Base-by-base conservation (phyloP, 176 grass and related monocot genomes). In the Carex littledalei region DNA sequence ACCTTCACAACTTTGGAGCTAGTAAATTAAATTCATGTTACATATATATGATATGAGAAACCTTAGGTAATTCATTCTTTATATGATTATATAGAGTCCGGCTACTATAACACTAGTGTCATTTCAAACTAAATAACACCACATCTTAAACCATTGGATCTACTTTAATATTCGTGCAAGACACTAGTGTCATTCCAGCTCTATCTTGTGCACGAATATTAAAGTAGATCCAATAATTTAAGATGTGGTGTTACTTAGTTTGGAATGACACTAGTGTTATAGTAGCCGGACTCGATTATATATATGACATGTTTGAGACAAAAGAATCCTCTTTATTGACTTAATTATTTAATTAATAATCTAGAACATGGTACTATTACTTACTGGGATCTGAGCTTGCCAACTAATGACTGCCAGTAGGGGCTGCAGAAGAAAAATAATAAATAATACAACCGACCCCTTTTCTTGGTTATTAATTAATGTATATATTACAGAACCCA, bases 391-490 rank as follows among this genome's bases (percentile, higher is more conserved):
- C 17, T 10, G 55, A 81, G 54, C 78, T 18, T 64, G 80, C 61
- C 80, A 82, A 82, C 61, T 82, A 82, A 82, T 82, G 35, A 82
- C 80, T 66, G 79, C 39, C 58, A 32, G 80, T 41, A 53, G 37
- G 37, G 1, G 45, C 31, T 69, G 29, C 22, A 69, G 5, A 39
- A 69, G 13, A 76, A 53, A 82, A 81, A 43, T 61, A 82, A 14
- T 14, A 37, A 60, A 22, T 41, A 80, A 61, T 60, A 52, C 45
- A 82, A 50, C 80, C 80, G 57, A 82, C 80, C 60, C 3, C 18
- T 82, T 82, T 76, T 76, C 9, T 66, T 65, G 4, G 1, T 82
- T 64, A 22, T 47, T 63, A 63, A 22, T 47, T 63, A 63, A 52
- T 82, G 11, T 31, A 39, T 14, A 61, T 12, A 80, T 57, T n/a